Conservation (phyloP, 225 moss, liverwort and hornwort genomes). For the Sphagnum tenellum region DNA sequence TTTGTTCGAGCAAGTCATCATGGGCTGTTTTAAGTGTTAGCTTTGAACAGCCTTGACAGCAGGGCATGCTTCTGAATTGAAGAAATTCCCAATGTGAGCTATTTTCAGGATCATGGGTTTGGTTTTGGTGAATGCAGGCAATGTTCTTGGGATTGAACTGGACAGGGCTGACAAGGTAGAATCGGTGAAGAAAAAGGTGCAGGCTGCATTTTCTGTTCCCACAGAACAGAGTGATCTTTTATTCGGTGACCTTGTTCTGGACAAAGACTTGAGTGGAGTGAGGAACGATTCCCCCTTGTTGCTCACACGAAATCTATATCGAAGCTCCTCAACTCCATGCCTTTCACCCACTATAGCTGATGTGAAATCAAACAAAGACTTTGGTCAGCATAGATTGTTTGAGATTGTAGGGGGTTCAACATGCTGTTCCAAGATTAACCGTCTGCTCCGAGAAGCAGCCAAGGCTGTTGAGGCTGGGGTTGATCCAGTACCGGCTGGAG, state of each 20-base stretch:
- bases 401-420: slow-evolving; percentile 67
- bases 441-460: slow-evolving; percentile 56
- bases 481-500: slow-evolving; percentile 46
- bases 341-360: slow-evolving; percentile 42
- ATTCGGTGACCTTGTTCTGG: slow-evolving; percentile 67
- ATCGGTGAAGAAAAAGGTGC: slow-evolving; percentile 86
- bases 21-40: no score
- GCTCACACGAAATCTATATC: slow-evolving; percentile 55
- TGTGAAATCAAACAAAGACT: slow-evolving; percentile 13
- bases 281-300: slow-evolving; percentile 73
- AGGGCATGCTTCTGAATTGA: no score
- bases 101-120: no score
- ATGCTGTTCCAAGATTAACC: slow-evolving; percentile 33
- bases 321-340: slow-evolving; percentile 87
- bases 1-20: no score
- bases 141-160: slow-evolving; percentile 78
- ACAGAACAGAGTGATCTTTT: slow-evolving; percentile 77
- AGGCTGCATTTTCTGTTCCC: slow-evolving; percentile 75
- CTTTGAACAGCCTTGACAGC: no score
- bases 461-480: slow-evolving; percentile 75
- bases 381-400: slow-evolving; percentile 33
- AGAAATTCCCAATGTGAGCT: no score
- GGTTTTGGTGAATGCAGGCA: slow-evolving; percentile 22
- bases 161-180: slow-evolving; percentile 86
- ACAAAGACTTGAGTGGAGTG: slow-evolving; percentile 76